Base-by-base conservation (phyloP, 768 basidiomycete species). In the Boletus rufocinnamomeus region DNA sequence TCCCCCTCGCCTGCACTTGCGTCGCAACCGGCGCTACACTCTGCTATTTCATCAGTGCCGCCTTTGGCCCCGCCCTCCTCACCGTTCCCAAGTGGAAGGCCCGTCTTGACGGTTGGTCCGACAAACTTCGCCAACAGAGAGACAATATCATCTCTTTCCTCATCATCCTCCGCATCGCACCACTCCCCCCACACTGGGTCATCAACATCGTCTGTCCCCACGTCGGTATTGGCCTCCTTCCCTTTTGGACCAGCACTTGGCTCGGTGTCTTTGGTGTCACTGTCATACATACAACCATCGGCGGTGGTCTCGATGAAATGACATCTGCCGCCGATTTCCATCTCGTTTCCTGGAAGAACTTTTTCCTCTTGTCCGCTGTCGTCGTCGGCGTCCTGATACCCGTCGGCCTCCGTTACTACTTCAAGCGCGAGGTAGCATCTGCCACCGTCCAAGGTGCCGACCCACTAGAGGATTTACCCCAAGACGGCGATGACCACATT, bases 141-240 rank as follows among this genome's bases (percentile, higher is more conserved):
- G 86, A 87, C 64, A 94, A 95, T 75, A 79, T 97, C 67, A 82
- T 97, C 45, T 91, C 91, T 14, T 98, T 95, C 74, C 84, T 98
- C 64, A 90, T 98, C 72, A 85, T 98, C n/a, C 78, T 98, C 45
- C 87, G 95, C 56, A 95, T 98, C 58, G 91, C 94, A 1, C 95
- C 95, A 1, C 80, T 97, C 21, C 95, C 95, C 32, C 95, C 95
- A 6, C 95, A 97, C 66, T 98, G 96, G 96, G 89, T 97, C 59
- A 86, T 96, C 62, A 98, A 98, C 69, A 80, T 97, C 57, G 77
- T 97, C 10, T 91, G 91, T 61, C 95, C 95, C 1, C 95, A 98
- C 67, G 83, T 98, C 30, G 92, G 93, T 34, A 95, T 98, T 61
- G 82, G 85, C 11, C 72, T 94, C 54, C 74, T 89, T 43, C 84